Base-by-base conservation (phyloP, 176 grass and related monocot genomes). In the Phoenix roebelenii region DNA sequence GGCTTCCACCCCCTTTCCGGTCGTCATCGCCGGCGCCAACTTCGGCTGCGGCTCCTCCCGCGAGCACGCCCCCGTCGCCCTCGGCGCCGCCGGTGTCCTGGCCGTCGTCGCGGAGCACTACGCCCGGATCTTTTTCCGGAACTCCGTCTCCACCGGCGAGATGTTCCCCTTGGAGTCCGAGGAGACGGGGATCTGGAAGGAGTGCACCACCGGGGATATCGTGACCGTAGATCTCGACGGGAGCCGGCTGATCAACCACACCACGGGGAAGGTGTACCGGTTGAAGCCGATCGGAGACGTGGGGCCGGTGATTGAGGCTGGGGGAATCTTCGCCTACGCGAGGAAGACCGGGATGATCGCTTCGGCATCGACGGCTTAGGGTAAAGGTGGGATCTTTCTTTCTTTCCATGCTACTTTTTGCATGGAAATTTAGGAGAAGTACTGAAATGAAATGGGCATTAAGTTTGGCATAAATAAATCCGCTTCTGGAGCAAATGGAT, bases 11-110 rank as follows among this genome's bases (percentile, higher is more conserved):
- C 22, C 23, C 73, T 98, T 85, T 18, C 22, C 78, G 24, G 60
- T 92, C 66, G 52, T 98, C 70, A 56, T 92, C 61, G 87, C 63
- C 16, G 93, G 87, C 14, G 81, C 78, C 49, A 98, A 98, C 80
- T 98, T 98, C 52, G 87, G 87, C 0, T 98, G 93, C 50, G 87
- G 93, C 6, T 98, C 93, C 57, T 98, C 93, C 64, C 93, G 87
- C 56, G 81, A 98, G 74, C 93, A 97, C 56, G 93, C 93, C 26
- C 93, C 93, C 19, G 93, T 97, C 20, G 81, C 93, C 18, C 84
- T 88, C 7, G 87, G 93, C 1, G 93, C 93, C 16, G 84, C 93
- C 16, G 87, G 93, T 4, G 59, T 79, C 5, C 56, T 48, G 24
- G 81, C 67, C 14, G 76, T 98, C 22, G 78, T 98, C 16, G 87